phyloP scores from a whole-genome alignment of 2,329 filamentous ascomycete species.

The Neophaeococcomyces aloes region DNA sequence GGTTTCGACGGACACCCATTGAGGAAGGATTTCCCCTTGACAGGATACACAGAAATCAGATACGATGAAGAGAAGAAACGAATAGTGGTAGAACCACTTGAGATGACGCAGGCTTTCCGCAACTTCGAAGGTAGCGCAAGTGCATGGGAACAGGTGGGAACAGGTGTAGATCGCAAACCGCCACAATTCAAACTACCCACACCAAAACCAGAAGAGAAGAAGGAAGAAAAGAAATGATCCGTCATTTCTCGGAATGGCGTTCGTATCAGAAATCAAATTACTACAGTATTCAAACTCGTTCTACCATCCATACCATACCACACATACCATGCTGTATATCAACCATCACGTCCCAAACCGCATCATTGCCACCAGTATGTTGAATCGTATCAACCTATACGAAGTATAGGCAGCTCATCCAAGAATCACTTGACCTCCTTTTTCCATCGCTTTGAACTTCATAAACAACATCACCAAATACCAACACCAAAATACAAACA shows the following conservation, averaged over 20 bases:
- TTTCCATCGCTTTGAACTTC: too few relatives aligned
- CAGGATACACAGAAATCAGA: constrained; percentile 93
- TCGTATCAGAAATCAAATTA: too few relatives aligned
- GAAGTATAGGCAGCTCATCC: too few relatives aligned
- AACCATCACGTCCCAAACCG: too few relatives aligned
- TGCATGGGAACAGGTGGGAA: constrained; percentile 58
- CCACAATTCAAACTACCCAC: constrained; percentile 89
- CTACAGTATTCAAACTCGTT: too few relatives aligned
- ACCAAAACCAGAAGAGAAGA: constrained; percentile 86
- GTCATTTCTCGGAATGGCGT: too few relatives aligned
- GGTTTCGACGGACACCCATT: constrained; percentile 96
- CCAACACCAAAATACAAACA: too few relatives aligned
- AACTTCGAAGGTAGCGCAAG: constrained; percentile 89
- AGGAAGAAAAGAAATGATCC: constrained; percentile 68
- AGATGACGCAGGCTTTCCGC: constrained; percentile 95
- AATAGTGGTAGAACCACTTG: constrained; percentile 93
- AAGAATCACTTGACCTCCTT: too few relatives aligned
- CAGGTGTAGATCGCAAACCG: constrained; percentile 67
- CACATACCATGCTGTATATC: neutral
- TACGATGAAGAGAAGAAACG: constrained; percentile 99
- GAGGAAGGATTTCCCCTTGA: constrained; percentile 95
- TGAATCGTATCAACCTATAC: too few relatives aligned
- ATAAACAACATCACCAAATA: too few relatives aligned
- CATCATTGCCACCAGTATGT: too few relatives aligned
- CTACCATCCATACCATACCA: neutral